Base-by-base conservation (phyloP, 2,329 filamentous ascomycete species). In the Talaromyces sp. region DNA sequence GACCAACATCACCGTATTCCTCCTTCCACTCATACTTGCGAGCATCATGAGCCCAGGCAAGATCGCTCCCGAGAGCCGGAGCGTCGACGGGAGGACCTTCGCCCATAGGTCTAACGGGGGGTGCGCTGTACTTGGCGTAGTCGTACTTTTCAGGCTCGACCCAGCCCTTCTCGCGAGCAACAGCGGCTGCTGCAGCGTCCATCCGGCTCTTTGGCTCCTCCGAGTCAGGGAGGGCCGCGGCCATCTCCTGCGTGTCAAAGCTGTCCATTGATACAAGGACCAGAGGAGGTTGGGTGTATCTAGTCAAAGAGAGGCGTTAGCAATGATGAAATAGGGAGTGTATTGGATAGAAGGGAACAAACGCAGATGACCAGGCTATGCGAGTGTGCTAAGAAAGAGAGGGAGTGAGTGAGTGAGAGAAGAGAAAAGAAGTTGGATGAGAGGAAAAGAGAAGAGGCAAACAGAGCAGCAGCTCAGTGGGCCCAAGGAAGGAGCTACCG, bases 1-100 rank as follows among this genome's bases (percentile, higher is more conserved):
- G 92, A 7, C 88, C 93, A 58, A 99, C 80, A 46, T 97, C 93
- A 2, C 93, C 94, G 66, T 83, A 90, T 2, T 96, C 91, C 11
- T 92, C 91, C 19, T 86, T 82, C 89, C 90, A 97, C 69, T 92
- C 85, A 67, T 97, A 97, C 50, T 89, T 80, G 0, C 71, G 76
- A n/a, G 85, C 87, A 58, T 83, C 83, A 41, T 79, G 78, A 56
- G 80, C 78, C 84, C 80, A 85, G 9, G 55, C 50, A 14, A 50
- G 48, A 32, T 41, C 56, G 14, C 11, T 29, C 3, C 14, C 24
- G 26, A 3, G 19, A 7, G 75, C 71, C 14, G 70, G 69, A n/a
- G 67, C 62, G 3, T 71, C 66, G 31, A 59, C 46, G 51, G 66
- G 24, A 24, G 63, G 62, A 46, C 51, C 62, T 29, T 67, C 64